Conservation (phyloP, 2,329 filamentous ascomycete genomes). For the Malbranchea cinnamomea region DNA sequence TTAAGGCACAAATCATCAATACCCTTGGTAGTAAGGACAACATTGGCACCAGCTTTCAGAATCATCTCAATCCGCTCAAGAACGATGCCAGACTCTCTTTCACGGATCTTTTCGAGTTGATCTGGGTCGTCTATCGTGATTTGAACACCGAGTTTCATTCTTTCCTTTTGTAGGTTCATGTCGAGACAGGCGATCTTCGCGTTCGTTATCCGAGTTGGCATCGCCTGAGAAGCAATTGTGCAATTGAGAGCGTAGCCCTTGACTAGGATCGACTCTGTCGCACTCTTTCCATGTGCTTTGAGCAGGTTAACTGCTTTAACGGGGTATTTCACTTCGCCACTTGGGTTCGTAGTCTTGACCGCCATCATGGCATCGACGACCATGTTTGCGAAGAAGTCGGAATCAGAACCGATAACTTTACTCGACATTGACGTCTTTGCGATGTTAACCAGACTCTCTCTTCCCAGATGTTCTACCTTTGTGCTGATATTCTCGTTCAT, state of each 20-base stretch:
- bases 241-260: slow-evolving; percentile 98
- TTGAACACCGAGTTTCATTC: slow-evolving; percentile 98
- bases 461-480: slow-evolving; percentile 81
- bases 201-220: slow-evolving; percentile 82
- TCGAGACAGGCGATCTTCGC: slow-evolving; percentile 95
- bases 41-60: slow-evolving; percentile 90
- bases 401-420: slow-evolving; percentile 94
- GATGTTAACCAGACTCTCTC: slow-evolving; percentile 83
- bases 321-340: slow-evolving; percentile 85
- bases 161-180: slow-evolving; percentile 97
- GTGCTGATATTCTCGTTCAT: slow-evolving; percentile 97
- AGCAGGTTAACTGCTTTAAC: slow-evolving; percentile 98
- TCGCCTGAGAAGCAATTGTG: slow-evolving; percentile 94
- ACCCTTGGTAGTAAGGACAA: slow-evolving; percentile 92
- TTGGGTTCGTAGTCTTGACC: slow-evolving; percentile 85
- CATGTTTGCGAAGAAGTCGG: slow-evolving; percentile 95
- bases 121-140: slow-evolving; percentile 96
- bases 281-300: slow-evolving; percentile 89
- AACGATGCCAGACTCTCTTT: slow-evolving; percentile 83
- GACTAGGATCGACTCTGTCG: slow-evolving; percentile 73
- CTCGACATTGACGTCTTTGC: slow-evolving; percentile 98
- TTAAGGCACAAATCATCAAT: slow-evolving; percentile 95
- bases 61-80: slow-evolving; percentile 95
- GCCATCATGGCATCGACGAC: slow-evolving; percentile 91
- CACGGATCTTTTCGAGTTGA: slow-evolving; percentile 92